Percentiles rank a stretch among this genome's conserved stretches.
These are phyloP conservation scores for Microcyclosporella mali DNA, from an alignment of 2,329 filamentous ascomycete genomes.

Conservation along the genomic window DNA sequence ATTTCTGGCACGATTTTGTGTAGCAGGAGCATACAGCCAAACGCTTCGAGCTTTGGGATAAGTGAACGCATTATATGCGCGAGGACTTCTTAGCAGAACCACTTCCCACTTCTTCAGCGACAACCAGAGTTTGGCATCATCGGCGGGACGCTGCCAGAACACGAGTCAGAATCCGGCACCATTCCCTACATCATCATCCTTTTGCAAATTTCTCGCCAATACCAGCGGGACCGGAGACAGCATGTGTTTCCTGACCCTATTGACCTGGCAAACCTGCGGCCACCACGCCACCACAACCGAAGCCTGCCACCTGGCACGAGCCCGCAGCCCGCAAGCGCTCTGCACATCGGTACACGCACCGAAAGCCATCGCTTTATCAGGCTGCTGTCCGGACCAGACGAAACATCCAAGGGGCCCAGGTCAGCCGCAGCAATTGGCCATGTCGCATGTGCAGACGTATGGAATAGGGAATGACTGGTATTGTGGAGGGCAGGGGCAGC, in stretches of 20 bases:
- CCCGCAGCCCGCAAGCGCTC: constrained; percentile 11
- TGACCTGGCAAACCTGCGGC: constrained; percentile 18
- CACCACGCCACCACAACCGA: constrained; percentile 16
- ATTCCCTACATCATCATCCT: too few species aligned
- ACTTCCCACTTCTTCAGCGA: too few species aligned
- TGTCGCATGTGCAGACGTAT: constrained; percentile 9
- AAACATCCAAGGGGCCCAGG: constrained; percentile 7
- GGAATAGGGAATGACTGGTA: constrained; percentile 2
- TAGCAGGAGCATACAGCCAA: too few species aligned
- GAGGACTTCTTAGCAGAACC: too few species aligned
- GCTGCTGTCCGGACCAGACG: constrained; percentile 15
- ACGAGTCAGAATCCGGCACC: too few species aligned
- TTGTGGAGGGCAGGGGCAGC: neutral
- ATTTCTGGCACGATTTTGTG: too few species aligned
- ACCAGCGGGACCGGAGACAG: too few species aligned
- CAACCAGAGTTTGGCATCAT: too few species aligned
- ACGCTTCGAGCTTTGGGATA: too few species aligned
- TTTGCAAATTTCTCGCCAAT: too few species aligned
- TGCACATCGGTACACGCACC: constrained; percentile 19
- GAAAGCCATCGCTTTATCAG: constrained; percentile 13
- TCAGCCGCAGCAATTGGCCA: constrained; percentile 3
- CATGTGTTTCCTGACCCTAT: constrained; percentile 16
- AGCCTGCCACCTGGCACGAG: constrained; percentile 11
- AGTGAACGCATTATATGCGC: too few species aligned
- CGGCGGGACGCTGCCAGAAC: too few species aligned